phyloP scores from a whole-genome alignment of 1,284 basidiomycete species.

The Marasmius oreades region DNA sequence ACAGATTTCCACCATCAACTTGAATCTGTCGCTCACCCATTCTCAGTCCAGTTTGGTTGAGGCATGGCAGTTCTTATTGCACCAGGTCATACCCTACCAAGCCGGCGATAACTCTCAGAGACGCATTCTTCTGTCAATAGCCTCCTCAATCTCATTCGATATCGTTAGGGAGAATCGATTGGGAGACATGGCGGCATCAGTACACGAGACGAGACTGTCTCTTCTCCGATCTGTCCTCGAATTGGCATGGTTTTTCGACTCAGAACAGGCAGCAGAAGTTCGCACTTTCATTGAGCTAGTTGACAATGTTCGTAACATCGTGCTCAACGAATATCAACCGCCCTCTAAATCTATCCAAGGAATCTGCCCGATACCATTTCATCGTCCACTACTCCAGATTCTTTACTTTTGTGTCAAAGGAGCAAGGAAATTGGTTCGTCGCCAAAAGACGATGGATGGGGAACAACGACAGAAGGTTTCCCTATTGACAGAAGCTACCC shows the following conservation, averaged over 20 bases:
- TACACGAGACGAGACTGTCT: constrained; percentile 75
- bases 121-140: constrained; percentile 54
- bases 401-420: constrained; percentile 75
- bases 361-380: constrained; percentile 66
- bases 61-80: constrained; percentile 76
- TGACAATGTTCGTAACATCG: constrained; percentile 59
- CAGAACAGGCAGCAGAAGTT: constrained; percentile 54
- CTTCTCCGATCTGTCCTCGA: constrained; percentile 77
- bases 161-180: constrained; percentile 69
- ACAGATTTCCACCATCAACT: constrained; percentile 65
- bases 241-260: constrained; percentile 69
- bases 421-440: constrained; percentile 45
- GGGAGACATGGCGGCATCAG: constrained; percentile 83
- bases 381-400: constrained; percentile 76
- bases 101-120: constrained; percentile 55
- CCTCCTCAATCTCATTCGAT: constrained; percentile 59
- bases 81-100: constrained; percentile 61
- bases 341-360: constrained; percentile 76
- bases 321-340: constrained; percentile 72
- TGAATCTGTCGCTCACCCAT: constrained; percentile 83
- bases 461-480: constrained; percentile 58
- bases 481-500: constrained; percentile 57
- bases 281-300: constrained; percentile 62
- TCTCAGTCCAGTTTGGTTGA: constrained; percentile 73
- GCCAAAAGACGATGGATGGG: constrained; percentile 51